Evolutionary conservation across 352 stramenopile species (phyloP).

Genomic region (Phytopythium chamaehyphon): DNA sequence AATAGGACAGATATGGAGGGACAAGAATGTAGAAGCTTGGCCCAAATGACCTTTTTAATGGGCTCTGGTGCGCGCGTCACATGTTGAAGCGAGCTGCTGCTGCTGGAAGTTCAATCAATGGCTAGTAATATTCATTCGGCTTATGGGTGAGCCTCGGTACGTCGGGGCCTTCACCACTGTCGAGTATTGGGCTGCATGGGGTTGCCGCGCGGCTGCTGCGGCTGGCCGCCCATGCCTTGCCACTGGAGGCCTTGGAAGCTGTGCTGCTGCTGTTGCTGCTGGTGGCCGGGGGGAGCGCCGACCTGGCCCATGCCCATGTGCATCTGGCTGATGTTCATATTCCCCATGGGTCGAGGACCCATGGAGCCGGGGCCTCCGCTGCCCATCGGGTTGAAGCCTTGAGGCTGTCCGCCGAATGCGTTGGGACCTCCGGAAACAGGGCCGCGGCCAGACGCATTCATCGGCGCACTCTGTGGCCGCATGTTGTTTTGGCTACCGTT

Average conservation of each 20-base stretch:
- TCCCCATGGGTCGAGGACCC: constrained; percentile 40
- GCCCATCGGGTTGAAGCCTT: constrained; percentile 38
- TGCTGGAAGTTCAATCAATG: too few species aligned
- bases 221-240: constrained; percentile 72
- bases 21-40: too few species aligned
- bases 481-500: constrained; percentile 25
- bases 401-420: constrained; percentile 18
- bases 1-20: too few species aligned
- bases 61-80: constrained; percentile 1
- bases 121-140: too few species aligned
- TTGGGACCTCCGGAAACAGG: constrained; percentile 23
- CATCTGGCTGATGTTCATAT: constrained; percentile 85
- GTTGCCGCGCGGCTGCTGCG: constrained; percentile 55
- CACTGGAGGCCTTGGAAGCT: constrained; percentile 83
- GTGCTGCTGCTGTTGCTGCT: constrained; percentile 53
- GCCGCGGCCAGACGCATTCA: constrained; percentile 23
- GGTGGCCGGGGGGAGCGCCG: constrained; percentile 22
- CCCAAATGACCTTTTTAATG: not conserved
- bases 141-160: not conserved
- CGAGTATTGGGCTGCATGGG: constrained; percentile 45
- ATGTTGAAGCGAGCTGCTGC: constrained; percentile 1
- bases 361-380: constrained; percentile 33
- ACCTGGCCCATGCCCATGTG: constrained; percentile 62
- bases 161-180: constrained; percentile 25
- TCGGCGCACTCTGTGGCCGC: constrained; percentile 21